phyloP scores from a whole-genome alignment of 2,329 filamentous ascomycete species.

The Aspergillus aculeatinus region DNA sequence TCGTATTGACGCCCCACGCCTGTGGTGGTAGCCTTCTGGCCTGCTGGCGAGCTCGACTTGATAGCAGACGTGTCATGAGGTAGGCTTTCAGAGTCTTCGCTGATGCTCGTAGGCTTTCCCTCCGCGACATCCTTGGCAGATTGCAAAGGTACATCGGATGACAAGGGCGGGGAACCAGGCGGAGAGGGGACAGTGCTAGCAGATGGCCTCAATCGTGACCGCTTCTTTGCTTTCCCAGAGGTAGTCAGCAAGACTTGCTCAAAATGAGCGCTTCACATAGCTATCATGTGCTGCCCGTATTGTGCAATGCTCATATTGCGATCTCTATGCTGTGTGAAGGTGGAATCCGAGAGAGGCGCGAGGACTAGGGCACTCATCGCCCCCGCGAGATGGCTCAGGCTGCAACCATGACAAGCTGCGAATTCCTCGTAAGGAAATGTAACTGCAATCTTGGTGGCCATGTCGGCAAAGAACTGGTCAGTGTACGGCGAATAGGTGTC shows the following conservation, averaged over 20 bases:
- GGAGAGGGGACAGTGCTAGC: no score
- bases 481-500: slow-evolving; percentile 11
- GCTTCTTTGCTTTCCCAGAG: background rate
- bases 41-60: no score
- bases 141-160: no score
- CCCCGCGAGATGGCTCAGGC: slow-evolving; percentile 16
- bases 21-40: no score
- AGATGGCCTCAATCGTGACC: background rate
- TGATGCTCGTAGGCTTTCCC: no score
- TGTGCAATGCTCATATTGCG: background rate
- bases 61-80: no score
- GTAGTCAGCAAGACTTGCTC: background rate
- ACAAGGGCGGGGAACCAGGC: no score
- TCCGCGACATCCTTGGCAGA: no score
- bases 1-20: background rate
- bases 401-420: slow-evolving; percentile 24
- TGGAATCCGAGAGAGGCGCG: slow-evolving; percentile 19
- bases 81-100: no score
- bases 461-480: slow-evolving; percentile 24
- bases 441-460: slow-evolving; percentile 21
- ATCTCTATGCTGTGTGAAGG: slow-evolving; percentile 7
- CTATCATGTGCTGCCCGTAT: slow-evolving; percentile 13
- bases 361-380: slow-evolving; percentile 23
- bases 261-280: slow-evolving; percentile 9
- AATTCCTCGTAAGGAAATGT: slow-evolving; percentile 28